Base-by-base conservation (phyloP, 805 yeast genomes). In the Vanderwaltozyma verrucispora region DNA sequence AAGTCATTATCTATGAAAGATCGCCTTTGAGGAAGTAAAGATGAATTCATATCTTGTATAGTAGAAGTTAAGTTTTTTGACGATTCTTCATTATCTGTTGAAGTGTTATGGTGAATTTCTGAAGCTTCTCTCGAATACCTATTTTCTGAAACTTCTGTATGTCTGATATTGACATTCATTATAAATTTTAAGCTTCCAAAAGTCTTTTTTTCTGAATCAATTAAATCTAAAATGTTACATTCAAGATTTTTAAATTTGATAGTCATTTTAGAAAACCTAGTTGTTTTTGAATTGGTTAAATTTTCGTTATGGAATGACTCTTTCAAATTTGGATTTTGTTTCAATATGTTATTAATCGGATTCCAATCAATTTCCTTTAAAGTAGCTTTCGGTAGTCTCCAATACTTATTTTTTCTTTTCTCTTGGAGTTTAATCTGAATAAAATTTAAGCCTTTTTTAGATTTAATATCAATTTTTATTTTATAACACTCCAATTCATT, bases 1-100 rank as follows among this genome's bases (percentile, higher is more conserved):
- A 51, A 33, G 5, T 49, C 55, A 6, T 41, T 46, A 32, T 54
- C 55, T 9, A 51, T 36, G 28, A 46, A 45, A 1, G 56, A 50
- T 31, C 54, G 39, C 19, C 46, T 50, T n/a, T 46, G 50, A 11
- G 53, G 46, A 2, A 42, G 6, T 17, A 45, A 28, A 2, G 56
- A 50, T 4, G 48, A 39, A 30, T 44, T 45, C n/a, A 37, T 32
- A 13, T 30, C 12, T 5, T 11, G 6, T 6, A 11, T 4, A 10
- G 31, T 28, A 4, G 30, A 21, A 16, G 14, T 10, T 11, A 28
- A 19, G 1, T 8, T 13, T 9, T 15, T n/a, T 24, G 30, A 13
- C 11, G n/a, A 16, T 17, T 21, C 16, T 24, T 28, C 14, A 14
- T 7, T 30, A 17, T 23, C 3, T 30, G 14, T 21, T 18, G 32